Evolutionary conservation across 1,284 basidiomycete genomes (phyloP).

Genomic region (Cryptococcus sp.): DNA sequence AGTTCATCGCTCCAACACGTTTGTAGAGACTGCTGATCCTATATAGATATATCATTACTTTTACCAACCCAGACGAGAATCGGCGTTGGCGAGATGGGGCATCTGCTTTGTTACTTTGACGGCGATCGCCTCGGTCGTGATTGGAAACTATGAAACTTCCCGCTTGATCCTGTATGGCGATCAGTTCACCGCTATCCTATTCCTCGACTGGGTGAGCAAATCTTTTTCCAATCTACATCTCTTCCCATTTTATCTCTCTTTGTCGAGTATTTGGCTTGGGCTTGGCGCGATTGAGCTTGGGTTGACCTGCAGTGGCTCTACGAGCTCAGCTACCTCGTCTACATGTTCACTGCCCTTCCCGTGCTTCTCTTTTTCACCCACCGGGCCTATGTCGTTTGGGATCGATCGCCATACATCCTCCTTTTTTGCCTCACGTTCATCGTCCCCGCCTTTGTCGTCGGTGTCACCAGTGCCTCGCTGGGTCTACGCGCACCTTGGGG

Average conservation of each 20-base stretch:
- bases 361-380: slow-evolving; percentile 8
- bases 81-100: background rate
- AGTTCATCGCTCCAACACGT: background rate
- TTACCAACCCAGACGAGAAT: slow-evolving; percentile 6
- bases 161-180: background rate
- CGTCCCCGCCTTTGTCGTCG: background rate
- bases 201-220: slow-evolving; percentile 6
- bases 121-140: background rate
- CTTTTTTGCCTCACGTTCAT: background rate
- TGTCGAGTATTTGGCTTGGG: background rate
- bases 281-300: background rate
- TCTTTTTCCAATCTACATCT: background rate
- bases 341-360: slow-evolving; percentile 1
- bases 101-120: background rate
- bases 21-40: background rate
- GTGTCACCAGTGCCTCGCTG: background rate
- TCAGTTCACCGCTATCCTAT: background rate
- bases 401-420: background rate
- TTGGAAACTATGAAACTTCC: slow-evolving; percentile 1
- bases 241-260: background rate
- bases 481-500: background rate
- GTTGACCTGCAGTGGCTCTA: background rate
- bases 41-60: slow-evolving; percentile 4
- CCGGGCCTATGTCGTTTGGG: slow-evolving; percentile 6
- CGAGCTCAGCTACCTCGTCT: slow-evolving; percentile 1